These are phyloP conservation scores for Aureobasidium sp. DNA, from an alignment of 2,329 filamentous ascomycete species.

Conservation along the genomic window DNA sequence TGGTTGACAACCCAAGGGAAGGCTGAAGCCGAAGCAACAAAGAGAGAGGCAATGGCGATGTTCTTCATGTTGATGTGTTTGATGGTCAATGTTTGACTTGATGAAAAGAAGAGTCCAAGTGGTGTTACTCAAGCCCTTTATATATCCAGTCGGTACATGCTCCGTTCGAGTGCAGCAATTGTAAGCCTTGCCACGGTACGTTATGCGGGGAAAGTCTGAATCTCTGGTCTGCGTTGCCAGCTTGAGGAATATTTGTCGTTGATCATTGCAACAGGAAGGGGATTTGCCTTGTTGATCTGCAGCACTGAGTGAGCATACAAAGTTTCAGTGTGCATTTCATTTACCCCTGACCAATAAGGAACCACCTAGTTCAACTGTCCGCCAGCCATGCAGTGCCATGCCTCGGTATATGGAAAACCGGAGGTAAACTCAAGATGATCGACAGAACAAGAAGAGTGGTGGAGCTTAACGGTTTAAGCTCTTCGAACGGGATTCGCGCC, in stretches of 20 bases:
- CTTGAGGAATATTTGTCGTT: not conserved
- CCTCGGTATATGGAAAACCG: slow-evolving; percentile 18
- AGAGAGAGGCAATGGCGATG: slow-evolving; percentile 27
- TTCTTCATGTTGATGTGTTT: slow-evolving; percentile 29
- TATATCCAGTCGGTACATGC: not conserved
- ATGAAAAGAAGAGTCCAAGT: not conserved
- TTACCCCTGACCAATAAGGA: not conserved
- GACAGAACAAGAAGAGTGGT: not conserved
- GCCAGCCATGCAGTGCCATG: slow-evolving; percentile 11
- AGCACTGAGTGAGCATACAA: not conserved
- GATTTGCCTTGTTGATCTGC: slow-evolving; percentile 5
- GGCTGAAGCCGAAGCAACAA: slow-evolving; percentile 33
- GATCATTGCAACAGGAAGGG: slow-evolving; percentile 8
- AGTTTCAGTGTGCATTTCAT: not conserved
- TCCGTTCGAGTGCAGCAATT: not conserved
- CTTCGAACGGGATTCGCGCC: not conserved
- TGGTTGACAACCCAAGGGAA: slow-evolving; percentile 44
- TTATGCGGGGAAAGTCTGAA: not conserved
- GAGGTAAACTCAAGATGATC: not conserved
- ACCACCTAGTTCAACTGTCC: not conserved
- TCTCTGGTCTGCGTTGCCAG: not conserved
- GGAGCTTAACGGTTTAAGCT: slow-evolving; percentile 18
- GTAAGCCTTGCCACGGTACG: not conserved
- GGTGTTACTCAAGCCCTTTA: not conserved
- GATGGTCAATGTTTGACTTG: slow-evolving; percentile 1